These are phyloP conservation scores for Moricandia moricandioides DNA, from an alignment of 345 rosid species.

Conservation along the genomic window DNA sequence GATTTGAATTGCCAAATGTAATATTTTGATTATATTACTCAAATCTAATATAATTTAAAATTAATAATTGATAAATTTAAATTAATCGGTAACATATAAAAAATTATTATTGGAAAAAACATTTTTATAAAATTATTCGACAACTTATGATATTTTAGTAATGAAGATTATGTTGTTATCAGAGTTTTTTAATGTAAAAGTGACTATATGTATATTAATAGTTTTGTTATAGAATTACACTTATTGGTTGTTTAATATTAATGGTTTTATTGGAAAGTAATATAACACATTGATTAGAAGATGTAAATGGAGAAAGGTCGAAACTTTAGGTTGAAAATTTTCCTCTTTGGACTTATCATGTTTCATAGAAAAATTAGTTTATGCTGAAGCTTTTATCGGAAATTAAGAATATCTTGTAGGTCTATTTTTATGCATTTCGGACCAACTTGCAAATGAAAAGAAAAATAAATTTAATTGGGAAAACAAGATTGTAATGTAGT, in stretches of 20 bases:
- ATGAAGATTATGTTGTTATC: too few relatives aligned
- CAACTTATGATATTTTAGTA: background rate
- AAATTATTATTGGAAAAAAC: too few relatives aligned
- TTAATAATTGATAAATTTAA: background rate
- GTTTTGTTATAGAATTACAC: background rate
- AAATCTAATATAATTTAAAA: background rate
- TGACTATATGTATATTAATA: too few relatives aligned
- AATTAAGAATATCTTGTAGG: conserved; percentile 13
- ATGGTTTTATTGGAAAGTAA: background rate
- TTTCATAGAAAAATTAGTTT: background rate
- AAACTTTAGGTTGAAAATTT: conserved; percentile 10
- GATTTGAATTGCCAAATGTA: background rate
- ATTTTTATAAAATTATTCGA: background rate
- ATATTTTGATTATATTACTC: background rate
- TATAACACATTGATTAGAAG: background rate
- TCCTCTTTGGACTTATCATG: conserved; percentile 25
- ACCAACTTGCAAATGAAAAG: conserved; percentile 15
- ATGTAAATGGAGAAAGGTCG: background rate
- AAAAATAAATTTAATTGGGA: background rate
- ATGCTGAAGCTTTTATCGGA: conserved; percentile 7
- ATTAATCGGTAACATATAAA: too few relatives aligned
- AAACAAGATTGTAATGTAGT: conserved; percentile 4
- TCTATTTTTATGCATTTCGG: conserved; percentile 1
- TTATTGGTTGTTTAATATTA: background rate
- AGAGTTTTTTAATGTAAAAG: too few relatives aligned